phyloP scores from a whole-genome alignment of 805 yeast species.

The Suhomyces pyralidae region DNA sequence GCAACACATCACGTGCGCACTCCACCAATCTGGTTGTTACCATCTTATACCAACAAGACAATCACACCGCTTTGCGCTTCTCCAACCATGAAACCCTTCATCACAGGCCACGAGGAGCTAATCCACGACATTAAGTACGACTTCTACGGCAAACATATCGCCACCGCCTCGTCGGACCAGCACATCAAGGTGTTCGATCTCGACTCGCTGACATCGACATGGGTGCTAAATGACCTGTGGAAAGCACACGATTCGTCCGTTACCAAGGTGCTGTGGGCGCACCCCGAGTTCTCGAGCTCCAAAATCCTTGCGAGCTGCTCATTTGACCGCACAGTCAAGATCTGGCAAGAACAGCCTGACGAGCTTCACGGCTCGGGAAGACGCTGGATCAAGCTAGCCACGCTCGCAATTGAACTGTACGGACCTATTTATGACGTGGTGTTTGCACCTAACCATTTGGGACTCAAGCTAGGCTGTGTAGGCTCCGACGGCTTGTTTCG shows the following conservation, averaged over 20 bases:
- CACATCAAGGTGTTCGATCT: constrained; percentile 86
- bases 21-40: not conserved
- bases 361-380: constrained; percentile 75
- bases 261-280: constrained; percentile 84
- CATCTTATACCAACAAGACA: not conserved
- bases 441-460: constrained; percentile 83
- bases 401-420: constrained; percentile 72
- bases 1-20: no score
- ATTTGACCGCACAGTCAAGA: constrained; percentile 80
- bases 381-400: constrained; percentile 75
- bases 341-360: constrained; percentile 88
- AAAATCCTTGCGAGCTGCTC: constrained; percentile 84
- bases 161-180: constrained; percentile 94
- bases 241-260: constrained; percentile 91
- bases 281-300: constrained; percentile 78
- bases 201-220: constrained; percentile 60
- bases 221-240: constrained; percentile 89
- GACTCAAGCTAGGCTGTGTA: constrained; percentile 78
- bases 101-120: constrained; percentile 90
- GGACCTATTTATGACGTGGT: constrained; percentile 89
- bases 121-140: constrained; percentile 89
- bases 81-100: constrained; percentile 61
- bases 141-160: constrained; percentile 87
- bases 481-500: constrained; percentile 87
- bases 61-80: not conserved